Evolutionary conservation across 306 rosid species (phyloP), one percentile per base, ranked within the genome.

Genomic region (Fragaria vesca): DNA sequence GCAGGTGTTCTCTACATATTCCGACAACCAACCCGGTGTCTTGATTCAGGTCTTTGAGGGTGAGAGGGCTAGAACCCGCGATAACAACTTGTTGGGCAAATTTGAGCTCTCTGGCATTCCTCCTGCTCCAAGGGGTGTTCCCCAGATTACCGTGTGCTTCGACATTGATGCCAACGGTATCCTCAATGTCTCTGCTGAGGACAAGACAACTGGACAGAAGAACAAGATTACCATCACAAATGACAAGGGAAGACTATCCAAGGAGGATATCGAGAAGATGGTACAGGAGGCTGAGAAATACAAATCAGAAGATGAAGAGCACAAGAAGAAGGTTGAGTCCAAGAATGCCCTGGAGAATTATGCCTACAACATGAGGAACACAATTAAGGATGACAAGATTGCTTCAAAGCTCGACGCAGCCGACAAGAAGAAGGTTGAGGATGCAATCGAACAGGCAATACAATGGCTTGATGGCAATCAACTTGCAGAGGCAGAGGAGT

Each of bases 71-170:
- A 65, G 69, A 15, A 62, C 68, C 11, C 68, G 68, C 0, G 68
- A 62, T 62, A 62, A 62, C 42, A 62, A 62, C 5, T 62, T 62
- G 42, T 15, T 62, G n/a, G 68, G 68, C 3, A 62, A 62, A 24
- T 62, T 62, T 62, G 68, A 62, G 68, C 68, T 62, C 2, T 62
- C 68, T 30, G 68, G 68, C 42, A 62, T 62, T 30, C 68, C 68
- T 30, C 68, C 68, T 5, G 68, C 68, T 30, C 68, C 68, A 6
- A 62, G 68, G 42, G 68, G 68, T 62, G 66, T 60, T 0, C 66
- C 66, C 1, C 66, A 60, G 34, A 60, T 60, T 12, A 60, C 66
- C 1, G 66, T 60, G 2, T 60, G 66, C 36, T 60, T 60, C 3
- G 66, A 60, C 18, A 60, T 60, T 60, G 66, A 60, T 60, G 66